Base-by-base conservation (phyloP, 805 yeast genomes). In the Metschnikowia henanensis region DNA sequence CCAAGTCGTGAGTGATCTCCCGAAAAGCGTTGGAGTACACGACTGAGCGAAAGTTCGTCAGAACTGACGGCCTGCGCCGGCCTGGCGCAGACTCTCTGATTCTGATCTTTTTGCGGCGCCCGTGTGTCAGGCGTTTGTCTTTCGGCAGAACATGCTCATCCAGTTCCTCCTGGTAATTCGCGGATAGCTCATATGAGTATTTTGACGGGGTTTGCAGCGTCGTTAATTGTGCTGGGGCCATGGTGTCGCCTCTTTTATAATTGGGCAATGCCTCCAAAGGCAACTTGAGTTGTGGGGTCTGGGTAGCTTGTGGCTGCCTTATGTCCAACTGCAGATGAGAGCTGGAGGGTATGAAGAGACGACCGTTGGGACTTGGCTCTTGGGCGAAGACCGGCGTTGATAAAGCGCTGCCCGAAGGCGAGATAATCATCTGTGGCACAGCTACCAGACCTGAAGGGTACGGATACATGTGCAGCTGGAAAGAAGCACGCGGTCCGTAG, bases 1-100 rank as follows among this genome's bases (percentile, higher is more conserved):
- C 40, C 20, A 43, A 37, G n/a, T 43, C 46, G 10, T 37, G 44
- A 10, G 40, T 30, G 10, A 46, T 36, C 4, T 45, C 44, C 28
- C 35, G 37, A 23, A 49, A 35, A 29, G 30, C 31, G 21, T 43
- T 46, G 5, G 49, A 41, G 39, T 46, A 46, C n/a, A 41, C 43
- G 28, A 39, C 37, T 5, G 45, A 36, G 13, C 48, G 41, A 9
- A 43, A 28, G 23, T 37, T 29, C 15, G 46, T 29, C 39, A 25
- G 41, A 19, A 37, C 33, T 8, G 43, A 21, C 6, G 30, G 16
- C 9, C 5, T 28, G 7, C 30, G 30, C 9, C 30, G 8, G 9
- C 13, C 30, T n/a, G 15, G 30, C 6, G 15, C 30, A 3, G 30
- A 28, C 5, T 41, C 39, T n/a, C 29, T 30, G 13, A 35, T 35